Base-by-base conservation (phyloP, 495 filamentous ascomycete genomes). In the Podospora pseudocomata region DNA sequence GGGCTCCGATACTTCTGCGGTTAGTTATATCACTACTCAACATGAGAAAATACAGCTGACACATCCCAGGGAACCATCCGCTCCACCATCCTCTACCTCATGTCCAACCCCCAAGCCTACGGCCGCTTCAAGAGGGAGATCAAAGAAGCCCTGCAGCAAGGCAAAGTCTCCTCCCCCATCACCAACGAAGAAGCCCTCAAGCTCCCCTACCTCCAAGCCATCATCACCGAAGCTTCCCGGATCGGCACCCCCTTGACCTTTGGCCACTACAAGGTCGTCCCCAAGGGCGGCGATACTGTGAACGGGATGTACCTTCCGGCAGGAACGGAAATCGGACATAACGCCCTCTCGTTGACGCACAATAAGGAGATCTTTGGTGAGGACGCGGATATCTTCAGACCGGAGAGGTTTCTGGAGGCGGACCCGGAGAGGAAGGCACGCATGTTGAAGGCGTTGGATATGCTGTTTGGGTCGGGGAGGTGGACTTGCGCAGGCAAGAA, bases 1-100 rank as follows among this genome's bases (percentile, higher is more conserved):
- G 0, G 87, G 87, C 6, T 83, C 85, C 4, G 88, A 90, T 66
- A 88, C 87, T 4, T 88, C 86, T 0, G 85, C 86, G 0, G 30
- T 32, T 86, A 16, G 39, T 49, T 49, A 23, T 23, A 23, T 23
- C 20, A 23, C 20, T 1, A 23, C 1, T 1, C 20, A 23, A 1
- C 20, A 23, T 23, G 20, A 23, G 20, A 23, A 23, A 23, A 23
- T 23, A 23, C 13, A 11, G 3, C 30, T 32, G 30, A 32, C 30
- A 32, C 4, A 32, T 5, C 30, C 7, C 7, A 32, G 30, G 80
- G 78, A 2, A 79, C 88, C 60, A 49, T 49, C 9, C 39, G 39
- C 7, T 11, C 9, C 6, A 9, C 39, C 2, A 77, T 90, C 39
- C 72, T 83, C 28, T 83, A 86, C 68, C 73, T 89, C 32, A 72